A percentile compares a stretch with the other conserved stretches of the same genome.
These are phyloP conservation scores for Scedosporium boydii DNA, from an alignment of 2,329 filamentous ascomycete genomes.

Conservation along the genomic window DNA sequence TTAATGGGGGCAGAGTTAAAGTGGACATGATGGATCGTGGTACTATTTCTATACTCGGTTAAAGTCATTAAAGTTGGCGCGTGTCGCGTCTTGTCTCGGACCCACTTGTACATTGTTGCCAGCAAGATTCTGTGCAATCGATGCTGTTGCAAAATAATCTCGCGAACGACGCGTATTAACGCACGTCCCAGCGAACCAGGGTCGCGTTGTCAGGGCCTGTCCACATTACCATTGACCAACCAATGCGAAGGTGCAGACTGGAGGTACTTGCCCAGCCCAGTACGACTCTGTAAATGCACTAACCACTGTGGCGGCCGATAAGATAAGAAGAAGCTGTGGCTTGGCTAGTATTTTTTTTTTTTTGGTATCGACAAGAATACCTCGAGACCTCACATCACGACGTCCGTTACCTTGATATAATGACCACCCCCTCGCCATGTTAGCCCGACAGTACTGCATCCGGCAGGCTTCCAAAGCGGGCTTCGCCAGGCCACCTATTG, in stretches of 20 bases:
- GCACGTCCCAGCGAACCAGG: background rate
- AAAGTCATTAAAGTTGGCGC: conserved; percentile 1
- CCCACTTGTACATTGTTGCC: background rate
- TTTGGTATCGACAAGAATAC: background rate
- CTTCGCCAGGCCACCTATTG: background rate
- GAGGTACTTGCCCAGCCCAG: background rate
- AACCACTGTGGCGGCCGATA: conserved; percentile 7
- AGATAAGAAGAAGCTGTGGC: conserved; percentile 9
- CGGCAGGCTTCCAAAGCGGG: background rate
- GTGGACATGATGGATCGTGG: background rate
- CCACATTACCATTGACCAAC: background rate
- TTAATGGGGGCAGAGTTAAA: background rate
- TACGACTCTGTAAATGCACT: background rate
- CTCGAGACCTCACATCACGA: background rate
- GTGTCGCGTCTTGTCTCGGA: background rate
- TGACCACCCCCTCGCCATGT: background rate
- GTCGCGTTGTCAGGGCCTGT: background rate
- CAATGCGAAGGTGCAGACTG: background rate
- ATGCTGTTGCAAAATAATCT: background rate
- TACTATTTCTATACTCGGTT: background rate
- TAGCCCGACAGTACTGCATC: conserved; percentile 1
- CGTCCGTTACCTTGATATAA: background rate
- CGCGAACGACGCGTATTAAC: background rate
- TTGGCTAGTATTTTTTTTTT: conserved; percentile 5
- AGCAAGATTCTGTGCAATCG: background rate